Evolutionary conservation across 495 filamentous ascomycete genomes (phyloP).

Genomic region (Baudoinia panamericana): DNA sequence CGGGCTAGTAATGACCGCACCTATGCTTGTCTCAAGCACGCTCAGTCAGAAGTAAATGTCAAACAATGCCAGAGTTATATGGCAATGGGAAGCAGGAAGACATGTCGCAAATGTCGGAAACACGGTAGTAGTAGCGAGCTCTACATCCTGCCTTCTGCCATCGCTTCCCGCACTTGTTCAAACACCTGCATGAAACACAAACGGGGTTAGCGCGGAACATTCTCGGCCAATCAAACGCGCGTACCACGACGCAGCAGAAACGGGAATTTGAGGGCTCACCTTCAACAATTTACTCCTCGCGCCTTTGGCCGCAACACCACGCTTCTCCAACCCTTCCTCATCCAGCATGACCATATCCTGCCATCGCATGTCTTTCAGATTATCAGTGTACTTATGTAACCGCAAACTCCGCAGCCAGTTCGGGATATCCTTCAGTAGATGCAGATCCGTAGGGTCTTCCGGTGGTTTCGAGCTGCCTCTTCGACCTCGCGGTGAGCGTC

Average conservation of each 20-base stretch:
- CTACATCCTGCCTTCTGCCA: constrained; percentile 21
- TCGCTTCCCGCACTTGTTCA: constrained; percentile 71
- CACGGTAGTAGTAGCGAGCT: background rate
- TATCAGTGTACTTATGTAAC: constrained; percentile 97
- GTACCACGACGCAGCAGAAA: background rate
- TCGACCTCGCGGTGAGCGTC: constrained; percentile 82
- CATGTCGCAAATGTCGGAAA: too few relatives aligned
- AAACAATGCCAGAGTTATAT: too few relatives aligned
- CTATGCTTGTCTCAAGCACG: too few relatives aligned
- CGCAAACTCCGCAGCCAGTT: constrained; percentile 89
- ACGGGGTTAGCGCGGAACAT: constrained; percentile 19
- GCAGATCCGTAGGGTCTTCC: constrained; percentile 89
- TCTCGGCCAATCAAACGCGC: background rate
- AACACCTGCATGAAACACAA: constrained; percentile 47
- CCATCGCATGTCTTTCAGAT: constrained; percentile 95
- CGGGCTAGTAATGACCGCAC: too few relatives aligned
- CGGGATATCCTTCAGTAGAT: constrained; percentile 86
- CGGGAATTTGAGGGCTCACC: constrained; percentile 36
- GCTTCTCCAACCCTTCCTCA: constrained; percentile 84
- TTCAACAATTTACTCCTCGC: constrained; percentile 97
- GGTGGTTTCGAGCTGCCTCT: constrained; percentile 94
- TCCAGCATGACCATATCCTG: constrained; percentile 83
- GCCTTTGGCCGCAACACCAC: constrained; percentile 88
- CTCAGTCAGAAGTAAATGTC: too few relatives aligned
- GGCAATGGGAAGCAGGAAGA: too few relatives aligned